Percentiles rank a stretch among this genome's conserved stretches.
Evolutionary conservation across 305 asterid species (phyloP).

Genomic region (Rubia tinctorum): DNA sequence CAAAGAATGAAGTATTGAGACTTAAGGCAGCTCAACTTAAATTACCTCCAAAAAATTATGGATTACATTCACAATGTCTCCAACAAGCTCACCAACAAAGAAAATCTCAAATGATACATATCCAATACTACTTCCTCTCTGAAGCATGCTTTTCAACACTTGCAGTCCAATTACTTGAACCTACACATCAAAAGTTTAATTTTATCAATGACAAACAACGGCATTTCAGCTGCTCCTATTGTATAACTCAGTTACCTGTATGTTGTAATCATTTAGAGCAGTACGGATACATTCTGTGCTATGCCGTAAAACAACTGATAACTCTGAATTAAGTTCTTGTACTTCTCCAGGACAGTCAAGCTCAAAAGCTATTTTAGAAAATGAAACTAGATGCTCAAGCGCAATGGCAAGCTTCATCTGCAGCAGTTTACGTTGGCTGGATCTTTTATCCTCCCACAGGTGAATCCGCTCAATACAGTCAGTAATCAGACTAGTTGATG

Average conservation of each 20-base stretch:
- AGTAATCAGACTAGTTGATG: conserved; percentile 51
- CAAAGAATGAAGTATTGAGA: conserved; percentile 8
- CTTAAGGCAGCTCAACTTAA: conserved; percentile 6
- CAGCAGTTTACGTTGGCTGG: conserved; percentile 56
- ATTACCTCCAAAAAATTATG: conserved; percentile 54
- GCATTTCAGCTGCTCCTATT: conserved; percentile 15
- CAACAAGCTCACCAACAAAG: conserved; percentile 83
- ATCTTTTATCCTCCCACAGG: conserved; percentile 54
- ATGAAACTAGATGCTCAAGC: conserved; percentile 57
- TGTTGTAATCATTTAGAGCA: conserved; percentile 59
- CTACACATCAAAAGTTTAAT: conserved; percentile 40
- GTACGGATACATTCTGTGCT: conserved; percentile 51
- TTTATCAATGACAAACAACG: conserved; percentile 22
- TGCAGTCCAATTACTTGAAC: conserved; percentile 87
- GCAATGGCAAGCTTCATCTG: conserved; percentile 76
- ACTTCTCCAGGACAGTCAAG: conserved; percentile 42
- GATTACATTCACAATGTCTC: conserved; percentile 46
- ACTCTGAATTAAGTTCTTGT: conserved; percentile 44
- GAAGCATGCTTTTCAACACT: conserved; percentile 63
- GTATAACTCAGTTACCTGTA: conserved; percentile 50
- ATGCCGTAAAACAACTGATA: conserved; percentile 47
- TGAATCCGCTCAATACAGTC: conserved; percentile 67
- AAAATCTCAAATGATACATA: conserved; percentile 50
- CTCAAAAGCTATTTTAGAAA: conserved; percentile 58
- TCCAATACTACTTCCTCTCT: conserved; percentile 47